Percentiles rank a stretch among this genome's conserved stretches.
Conservation (phyloP, 441 rosid species). For the Populus hybrid region DNA sequence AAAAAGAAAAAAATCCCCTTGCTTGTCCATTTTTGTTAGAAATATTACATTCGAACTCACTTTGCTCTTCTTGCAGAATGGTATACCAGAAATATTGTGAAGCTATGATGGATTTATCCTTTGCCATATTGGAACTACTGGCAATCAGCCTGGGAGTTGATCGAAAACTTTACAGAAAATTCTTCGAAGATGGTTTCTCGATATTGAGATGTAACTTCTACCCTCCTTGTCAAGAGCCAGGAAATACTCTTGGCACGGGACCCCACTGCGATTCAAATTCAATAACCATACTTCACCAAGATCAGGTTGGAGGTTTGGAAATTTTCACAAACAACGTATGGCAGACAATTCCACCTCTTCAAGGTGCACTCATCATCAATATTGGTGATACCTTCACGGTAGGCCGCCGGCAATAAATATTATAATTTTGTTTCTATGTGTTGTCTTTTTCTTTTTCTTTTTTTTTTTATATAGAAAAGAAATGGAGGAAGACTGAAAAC, state of each 20-base stretch:
- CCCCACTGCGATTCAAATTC: conserved; percentile 53
- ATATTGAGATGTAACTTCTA: conserved; percentile 44
- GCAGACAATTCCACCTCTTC: conserved; percentile 36
- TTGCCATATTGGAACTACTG: conserved; percentile 38
- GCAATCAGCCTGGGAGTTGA: conserved; percentile 43
- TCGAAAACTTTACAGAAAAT: conserved; percentile 24
- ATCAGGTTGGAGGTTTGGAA: conserved; percentile 46
- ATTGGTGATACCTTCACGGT: conserved; percentile 59
- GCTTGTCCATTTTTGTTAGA: not conserved
- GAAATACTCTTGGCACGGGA: conserved; percentile 47
- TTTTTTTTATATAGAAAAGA: not conserved
- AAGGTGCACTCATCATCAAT: conserved; percentile 44
- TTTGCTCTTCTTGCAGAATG: conserved; percentile 12
- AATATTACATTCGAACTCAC: not conserved
- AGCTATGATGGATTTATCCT: conserved; percentile 31
- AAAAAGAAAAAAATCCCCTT: too few species aligned
- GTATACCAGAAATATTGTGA: conserved; percentile 41
- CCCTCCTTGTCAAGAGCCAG: conserved; percentile 39
- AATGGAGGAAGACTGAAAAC: not conserved
- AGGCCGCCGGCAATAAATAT: not conserved
- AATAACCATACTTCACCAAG: conserved; percentile 47
- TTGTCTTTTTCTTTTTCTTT: not conserved
- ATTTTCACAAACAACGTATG: conserved; percentile 33
- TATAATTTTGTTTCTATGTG: not conserved
- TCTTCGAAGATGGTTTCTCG: conserved; percentile 30